A percentile compares a stretch with the other conserved stretches of the same genome.
Conservation (phyloP, 2,329 filamentous ascomycete genomes). For the Geoglossum cookeanum region DNA sequence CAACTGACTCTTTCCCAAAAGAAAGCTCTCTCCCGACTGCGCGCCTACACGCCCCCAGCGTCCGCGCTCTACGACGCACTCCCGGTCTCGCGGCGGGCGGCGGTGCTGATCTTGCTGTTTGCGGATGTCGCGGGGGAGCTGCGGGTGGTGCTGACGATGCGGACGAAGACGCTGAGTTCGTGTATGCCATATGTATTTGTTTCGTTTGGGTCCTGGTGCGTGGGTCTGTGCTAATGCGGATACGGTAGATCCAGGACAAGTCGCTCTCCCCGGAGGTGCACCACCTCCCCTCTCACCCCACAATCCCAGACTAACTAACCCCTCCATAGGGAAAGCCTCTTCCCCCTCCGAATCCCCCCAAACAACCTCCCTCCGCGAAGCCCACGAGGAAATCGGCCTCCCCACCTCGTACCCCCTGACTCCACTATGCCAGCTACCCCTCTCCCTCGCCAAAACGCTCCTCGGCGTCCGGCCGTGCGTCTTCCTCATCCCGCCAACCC, state of each 20-base stretch:
- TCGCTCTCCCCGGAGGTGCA: slow-evolving; percentile 55
- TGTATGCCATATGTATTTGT: slow-evolving; percentile 21
- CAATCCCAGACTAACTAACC: too few species aligned
- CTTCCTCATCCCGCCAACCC: slow-evolving; percentile 36
- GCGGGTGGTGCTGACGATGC: slow-evolving; percentile 43
- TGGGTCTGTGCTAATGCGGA: too few species aligned
- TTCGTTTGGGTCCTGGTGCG: too few species aligned
- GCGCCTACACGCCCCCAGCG: slow-evolving; percentile 32
- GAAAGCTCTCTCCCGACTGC: slow-evolving; percentile 35
- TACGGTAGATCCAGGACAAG: slow-evolving; percentile 57
- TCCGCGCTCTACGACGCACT: slow-evolving; percentile 36
- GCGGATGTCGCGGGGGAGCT: slow-evolving; percentile 67
- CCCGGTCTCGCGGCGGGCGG: slow-evolving; percentile 49
- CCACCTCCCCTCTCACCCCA: background rate
- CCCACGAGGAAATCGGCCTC: slow-evolving; percentile 82
- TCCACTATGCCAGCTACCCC: slow-evolving; percentile 65
- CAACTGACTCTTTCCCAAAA: slow-evolving; percentile 9
- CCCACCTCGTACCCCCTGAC: slow-evolving; percentile 30
- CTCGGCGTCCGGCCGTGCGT: slow-evolving; percentile 31
- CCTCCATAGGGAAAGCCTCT: slow-evolving; percentile 40
- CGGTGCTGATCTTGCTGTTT: slow-evolving; percentile 75
- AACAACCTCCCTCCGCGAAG: slow-evolving; percentile 74
- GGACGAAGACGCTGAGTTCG: slow-evolving; percentile 36
- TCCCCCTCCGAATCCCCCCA: slow-evolving; percentile 37
- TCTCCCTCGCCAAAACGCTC: slow-evolving; percentile 30